phyloP scores from a whole-genome alignment of 2,329 filamentous ascomycete species.

The Colletotrichum viniferum region DNA sequence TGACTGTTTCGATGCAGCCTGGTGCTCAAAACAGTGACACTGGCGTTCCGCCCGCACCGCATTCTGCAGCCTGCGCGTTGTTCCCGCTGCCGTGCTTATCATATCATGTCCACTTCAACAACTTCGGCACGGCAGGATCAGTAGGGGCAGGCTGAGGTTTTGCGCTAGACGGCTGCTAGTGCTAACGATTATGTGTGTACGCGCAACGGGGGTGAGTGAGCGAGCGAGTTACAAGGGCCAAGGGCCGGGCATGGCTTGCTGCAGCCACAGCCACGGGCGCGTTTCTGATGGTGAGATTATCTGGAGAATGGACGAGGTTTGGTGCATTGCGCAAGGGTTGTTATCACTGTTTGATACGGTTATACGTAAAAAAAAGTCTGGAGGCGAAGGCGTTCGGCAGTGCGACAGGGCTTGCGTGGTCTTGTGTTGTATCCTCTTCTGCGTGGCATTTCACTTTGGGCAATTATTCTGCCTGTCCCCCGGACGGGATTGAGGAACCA shows the following conservation, averaged over 20 bases:
- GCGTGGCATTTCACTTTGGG: slow-evolving; percentile 8
- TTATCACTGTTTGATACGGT: not conserved
- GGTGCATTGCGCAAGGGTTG: not conserved
- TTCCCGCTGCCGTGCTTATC: not conserved
- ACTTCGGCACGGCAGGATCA: not conserved
- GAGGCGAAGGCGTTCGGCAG: not conserved
- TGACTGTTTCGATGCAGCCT: not conserved
- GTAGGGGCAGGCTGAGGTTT: not conserved
- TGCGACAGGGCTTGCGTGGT: slow-evolving; percentile 4
- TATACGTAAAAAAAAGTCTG: not conserved
- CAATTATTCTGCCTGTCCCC: not conserved
- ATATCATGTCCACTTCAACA: not conserved
- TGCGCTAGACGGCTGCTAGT: not conserved
- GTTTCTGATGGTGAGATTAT: not conserved
- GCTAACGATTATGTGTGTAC: not conserved
- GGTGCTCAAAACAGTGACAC: not conserved
- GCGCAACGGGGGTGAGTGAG: not conserved
- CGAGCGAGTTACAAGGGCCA: not conserved
- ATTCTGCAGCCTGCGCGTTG: not conserved
- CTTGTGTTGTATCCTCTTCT: not conserved
- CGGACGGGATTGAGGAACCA: not conserved
- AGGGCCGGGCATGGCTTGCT: not conserved
- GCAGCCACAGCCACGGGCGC: slow-evolving; percentile 10
- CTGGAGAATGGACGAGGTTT: not conserved
- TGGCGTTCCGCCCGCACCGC: not conserved